Conservation (phyloP, 495 filamentous ascomycete species). For the Xylaria curta region DNA sequence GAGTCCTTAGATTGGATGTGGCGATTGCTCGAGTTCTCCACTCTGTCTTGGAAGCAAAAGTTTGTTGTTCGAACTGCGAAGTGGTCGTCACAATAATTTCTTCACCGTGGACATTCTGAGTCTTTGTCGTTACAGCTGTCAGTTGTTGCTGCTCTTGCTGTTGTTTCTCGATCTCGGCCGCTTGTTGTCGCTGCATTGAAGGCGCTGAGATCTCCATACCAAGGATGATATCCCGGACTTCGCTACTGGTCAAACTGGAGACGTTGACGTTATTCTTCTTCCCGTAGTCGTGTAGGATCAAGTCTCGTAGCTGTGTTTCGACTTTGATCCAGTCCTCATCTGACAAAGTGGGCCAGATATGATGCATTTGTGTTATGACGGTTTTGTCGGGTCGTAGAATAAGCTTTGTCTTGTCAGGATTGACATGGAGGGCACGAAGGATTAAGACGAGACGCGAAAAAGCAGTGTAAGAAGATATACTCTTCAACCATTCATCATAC, state of each 20-base stretch:
- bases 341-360: constrained; percentile 94
- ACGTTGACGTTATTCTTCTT: constrained; percentile 99
- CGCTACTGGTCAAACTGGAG: constrained; percentile 91
- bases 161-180: constrained; percentile 98
- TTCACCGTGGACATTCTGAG: constrained; percentile 96
- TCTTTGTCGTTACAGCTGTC: constrained; percentile 97
- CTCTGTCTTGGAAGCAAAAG: constrained; percentile 98
- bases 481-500: constrained; percentile 99
- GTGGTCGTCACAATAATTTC: constrained; percentile 99
- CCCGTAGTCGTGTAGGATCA: constrained; percentile 98
- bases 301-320: constrained; percentile 91
- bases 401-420: constrained; percentile 97
- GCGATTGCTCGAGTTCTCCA: constrained; percentile 98
- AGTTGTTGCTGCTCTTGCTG: constrained; percentile 95
- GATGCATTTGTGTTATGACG: constrained; percentile 97
- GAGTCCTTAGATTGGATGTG: constrained; percentile 91
- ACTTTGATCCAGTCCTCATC: constrained; percentile 99
- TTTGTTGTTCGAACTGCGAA: constrained; percentile 94
- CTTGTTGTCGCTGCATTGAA: constrained; percentile 97
- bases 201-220: constrained; percentile 99
- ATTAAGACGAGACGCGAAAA: constrained; percentile 97
- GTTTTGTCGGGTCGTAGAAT: constrained; percentile 97
- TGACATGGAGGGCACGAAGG: constrained; percentile 94
- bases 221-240: constrained; percentile 98
- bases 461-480: constrained; percentile 96